Evolutionary conservation across 108 stramenopile genomes (phyloP).

Genomic region (Nannochloropsis gaditana): DNA sequence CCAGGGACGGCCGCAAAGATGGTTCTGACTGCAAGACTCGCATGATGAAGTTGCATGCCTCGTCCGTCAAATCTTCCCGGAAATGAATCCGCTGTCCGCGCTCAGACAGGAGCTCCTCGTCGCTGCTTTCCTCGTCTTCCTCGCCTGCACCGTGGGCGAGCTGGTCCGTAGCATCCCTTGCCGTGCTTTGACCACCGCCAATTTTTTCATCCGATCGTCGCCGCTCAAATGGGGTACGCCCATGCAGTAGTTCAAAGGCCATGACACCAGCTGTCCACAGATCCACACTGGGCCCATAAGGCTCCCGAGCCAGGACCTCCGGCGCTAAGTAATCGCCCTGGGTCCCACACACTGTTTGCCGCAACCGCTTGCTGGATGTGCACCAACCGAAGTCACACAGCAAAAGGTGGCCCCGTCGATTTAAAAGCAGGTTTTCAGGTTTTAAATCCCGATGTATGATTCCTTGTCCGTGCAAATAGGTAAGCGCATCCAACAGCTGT

Average conservation of each 20-base stretch:
- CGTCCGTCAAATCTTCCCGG: background rate
- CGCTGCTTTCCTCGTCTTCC: background rate
- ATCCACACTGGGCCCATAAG: background rate
- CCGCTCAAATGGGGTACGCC: background rate
- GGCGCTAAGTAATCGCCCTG: background rate
- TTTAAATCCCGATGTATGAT: constrained; percentile 20
- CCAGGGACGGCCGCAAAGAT: background rate
- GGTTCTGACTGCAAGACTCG: constrained; percentile 8
- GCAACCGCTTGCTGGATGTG: constrained; percentile 7
- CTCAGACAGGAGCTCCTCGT: background rate
- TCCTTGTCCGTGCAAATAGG: constrained; percentile 9
- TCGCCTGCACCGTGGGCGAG: background rate
- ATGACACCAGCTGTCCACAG: constrained; percentile 1
- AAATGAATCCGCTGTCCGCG: constrained; percentile 17
- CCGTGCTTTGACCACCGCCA: background rate
- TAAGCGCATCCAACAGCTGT: background rate
- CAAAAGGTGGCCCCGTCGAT: constrained; percentile 1
- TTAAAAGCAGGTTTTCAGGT: constrained; percentile 13
- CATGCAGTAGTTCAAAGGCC: constrained; percentile 14
- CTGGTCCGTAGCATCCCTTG: too few relatives aligned
- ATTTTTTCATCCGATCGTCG: background rate
- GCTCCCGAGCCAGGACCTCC: background rate
- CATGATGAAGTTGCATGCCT: background rate
- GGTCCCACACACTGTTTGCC: background rate
- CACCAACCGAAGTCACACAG: background rate